Conservation (phyloP, 768 basidiomycete species). For the Mycena galericulata region DNA sequence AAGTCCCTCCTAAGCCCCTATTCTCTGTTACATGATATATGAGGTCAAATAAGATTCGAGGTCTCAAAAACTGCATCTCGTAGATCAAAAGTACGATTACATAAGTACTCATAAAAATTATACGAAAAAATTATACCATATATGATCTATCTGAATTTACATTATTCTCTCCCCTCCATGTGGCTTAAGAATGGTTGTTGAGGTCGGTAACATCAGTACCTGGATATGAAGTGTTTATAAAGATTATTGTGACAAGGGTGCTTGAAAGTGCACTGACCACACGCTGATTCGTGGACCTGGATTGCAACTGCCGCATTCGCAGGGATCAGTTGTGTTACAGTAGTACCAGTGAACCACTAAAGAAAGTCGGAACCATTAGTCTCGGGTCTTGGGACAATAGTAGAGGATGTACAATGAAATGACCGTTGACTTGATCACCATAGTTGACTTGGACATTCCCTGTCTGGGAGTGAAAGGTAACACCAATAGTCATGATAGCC, state of each 20-base stretch:
- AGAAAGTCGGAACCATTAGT: not conserved
- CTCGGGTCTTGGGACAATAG: not conserved
- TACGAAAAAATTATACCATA: too few species aligned
- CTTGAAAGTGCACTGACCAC: slow-evolving; percentile 10
- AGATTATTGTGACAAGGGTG: not conserved
- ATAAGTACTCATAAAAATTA: slow-evolving; percentile 9
- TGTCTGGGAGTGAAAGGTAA: slow-evolving; percentile 17
- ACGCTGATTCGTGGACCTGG: slow-evolving; percentile 24
- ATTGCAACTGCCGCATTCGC: slow-evolving; percentile 12
- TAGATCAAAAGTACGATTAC: slow-evolving; percentile 5
- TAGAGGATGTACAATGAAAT: slow-evolving; percentile 19
- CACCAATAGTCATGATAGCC: slow-evolving; percentile 15
- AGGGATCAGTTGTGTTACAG: slow-evolving; percentile 18
- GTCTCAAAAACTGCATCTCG: slow-evolving; percentile 5
- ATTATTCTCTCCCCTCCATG: too few species aligned
- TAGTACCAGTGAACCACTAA: slow-evolving; percentile 26
- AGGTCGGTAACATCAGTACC: slow-evolving; percentile 16
- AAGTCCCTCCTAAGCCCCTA: not conserved
- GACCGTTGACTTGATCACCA: slow-evolving; percentile 18
- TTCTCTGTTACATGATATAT: slow-evolving; percentile 7
- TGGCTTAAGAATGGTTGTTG: slow-evolving; percentile 21
- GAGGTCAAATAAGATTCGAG: slow-evolving; percentile 8
- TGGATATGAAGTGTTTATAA: not conserved
- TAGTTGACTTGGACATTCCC: slow-evolving; percentile 22
- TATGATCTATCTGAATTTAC: too few species aligned